phyloP scores from a whole-genome alignment of 495 filamentous ascomycete species.

The Hypoxylon lienhwacheense region DNA sequence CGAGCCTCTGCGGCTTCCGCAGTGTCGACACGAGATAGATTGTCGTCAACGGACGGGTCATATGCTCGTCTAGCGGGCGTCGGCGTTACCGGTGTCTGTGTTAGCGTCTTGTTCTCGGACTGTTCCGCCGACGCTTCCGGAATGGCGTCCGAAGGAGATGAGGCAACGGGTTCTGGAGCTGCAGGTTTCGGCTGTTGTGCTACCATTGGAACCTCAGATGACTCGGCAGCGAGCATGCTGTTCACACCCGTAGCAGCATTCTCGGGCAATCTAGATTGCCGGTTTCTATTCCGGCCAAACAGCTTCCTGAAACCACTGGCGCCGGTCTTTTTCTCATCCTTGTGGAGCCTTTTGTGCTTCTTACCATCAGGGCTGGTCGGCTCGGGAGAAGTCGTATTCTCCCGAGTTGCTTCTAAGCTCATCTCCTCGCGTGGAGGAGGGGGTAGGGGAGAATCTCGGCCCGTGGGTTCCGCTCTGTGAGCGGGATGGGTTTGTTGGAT shows the following conservation, averaged over 20 bases:
- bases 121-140: conserved; percentile 37
- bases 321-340: conserved; percentile 53
- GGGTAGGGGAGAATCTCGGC: conserved; percentile 44
- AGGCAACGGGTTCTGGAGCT: conserved; percentile 37
- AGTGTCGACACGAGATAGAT: conserved; percentile 63
- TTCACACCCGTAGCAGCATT: conserved; percentile 49
- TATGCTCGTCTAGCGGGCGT: conserved; percentile 40
- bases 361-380: conserved; percentile 51
- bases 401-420: conserved; percentile 43
- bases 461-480: conserved; percentile 38
- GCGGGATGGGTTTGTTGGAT: conserved; percentile 43
- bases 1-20: conserved; percentile 67
- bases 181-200: conserved; percentile 26
- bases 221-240: conserved; percentile 32
- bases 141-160: conserved; percentile 27
- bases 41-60: conserved; percentile 57
- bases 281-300: conserved; percentile 63
- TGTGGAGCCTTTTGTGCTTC: conserved; percentile 58
- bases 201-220: conserved; percentile 24
- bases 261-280: conserved; percentile 53
- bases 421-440: conserved; percentile 44
- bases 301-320: conserved; percentile 61
- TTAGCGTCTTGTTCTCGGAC: conserved; percentile 39
- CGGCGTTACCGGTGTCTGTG: conserved; percentile 32
- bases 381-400: conserved; percentile 50